Evolutionary conservation across 2,329 filamentous ascomycete species (phyloP).

Genomic region (Aspergillus quadricinctus): DNA sequence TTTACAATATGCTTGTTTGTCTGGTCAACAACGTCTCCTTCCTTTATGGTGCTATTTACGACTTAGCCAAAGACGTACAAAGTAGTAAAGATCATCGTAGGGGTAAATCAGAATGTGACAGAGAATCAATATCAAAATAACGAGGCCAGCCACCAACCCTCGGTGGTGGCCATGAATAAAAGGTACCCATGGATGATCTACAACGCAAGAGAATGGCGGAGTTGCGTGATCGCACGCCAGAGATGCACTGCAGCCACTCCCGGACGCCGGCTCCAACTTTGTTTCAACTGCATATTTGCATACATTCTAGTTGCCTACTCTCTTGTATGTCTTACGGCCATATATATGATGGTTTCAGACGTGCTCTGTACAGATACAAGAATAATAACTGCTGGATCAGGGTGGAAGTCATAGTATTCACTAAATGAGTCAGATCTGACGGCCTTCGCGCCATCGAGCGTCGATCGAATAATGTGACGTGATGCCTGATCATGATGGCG

Average conservation of each 20-base stretch:
- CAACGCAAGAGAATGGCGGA: not conserved
- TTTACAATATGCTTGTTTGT: not conserved
- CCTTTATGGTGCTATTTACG: no score
- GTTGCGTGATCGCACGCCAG: not conserved
- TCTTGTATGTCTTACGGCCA: no score
- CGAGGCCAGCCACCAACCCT: not conserved
- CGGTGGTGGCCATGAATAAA: not conserved
- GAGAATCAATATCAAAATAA: not conserved
- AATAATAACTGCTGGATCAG: no score
- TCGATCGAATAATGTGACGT: not conserved
- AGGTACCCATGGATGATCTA: not conserved
- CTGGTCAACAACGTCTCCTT: not conserved
- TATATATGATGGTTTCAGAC: no score
- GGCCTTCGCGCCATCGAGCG: not conserved
- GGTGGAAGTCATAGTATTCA: not conserved
- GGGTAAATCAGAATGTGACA: not conserved
- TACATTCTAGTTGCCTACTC: no score
- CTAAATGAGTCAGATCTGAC: not conserved
- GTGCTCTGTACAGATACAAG: no score
- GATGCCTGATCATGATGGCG: not conserved
- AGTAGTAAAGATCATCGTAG: not conserved
- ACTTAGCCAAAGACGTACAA: not conserved
- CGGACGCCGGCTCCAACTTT: not conserved
- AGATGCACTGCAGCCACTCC: not conserved
- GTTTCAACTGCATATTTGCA: not conserved